Evolutionary conservation across 169 alveolate species (phyloP), one percentile per base, ranked within the genome.

Genomic region (Besnoitia besnoiti): DNA sequence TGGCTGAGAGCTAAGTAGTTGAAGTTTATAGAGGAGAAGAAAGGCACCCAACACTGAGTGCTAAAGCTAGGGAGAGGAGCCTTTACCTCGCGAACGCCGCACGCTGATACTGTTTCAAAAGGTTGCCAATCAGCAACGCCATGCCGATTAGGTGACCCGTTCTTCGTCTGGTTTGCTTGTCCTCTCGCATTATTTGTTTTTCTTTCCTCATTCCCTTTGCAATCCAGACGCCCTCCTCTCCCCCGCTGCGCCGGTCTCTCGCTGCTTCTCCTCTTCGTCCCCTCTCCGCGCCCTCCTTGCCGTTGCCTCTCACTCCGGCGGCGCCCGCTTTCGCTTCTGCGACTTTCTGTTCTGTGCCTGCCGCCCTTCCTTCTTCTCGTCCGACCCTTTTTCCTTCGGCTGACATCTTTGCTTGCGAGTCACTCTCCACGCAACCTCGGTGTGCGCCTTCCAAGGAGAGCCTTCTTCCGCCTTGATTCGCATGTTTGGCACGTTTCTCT

Each of bases 301-400:
- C 24, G 42, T 37, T 21, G 10, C 0, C 46, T 16, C 7, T 67
- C 42, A 10, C 80, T 67, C 46, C 80, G n/a, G 47, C 14, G 44
- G 39, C 10, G 80, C 10, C n/a, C n/a, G n/a, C n/a, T n/a, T n/a
- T n/a, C n/a, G n/a, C n/a, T n/a, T n/a, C n/a, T n/a, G n/a, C n/a
- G n/a, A n/a, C n/a, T n/a, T n/a, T n/a, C n/a, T n/a, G 46, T 67
- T n/a, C 80, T 67, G 80, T 42, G 39, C 80, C 44, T n/a, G 80
- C 44, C 42, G 40, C n/a, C 42, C 40, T 7, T 61, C 44, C 80
- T 16, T 67, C 2, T 8, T 39, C 40, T 3, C 16, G 40, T 0
- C 61, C 8, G 33, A 51, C 59, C 16, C 87, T 3, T 10, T 8
- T 39, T 8, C 87, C n/a, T 40, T 2, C 87, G 37, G 1, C 87